These are phyloP conservation scores for Kluyveromyces sp. DNA, from an alignment of 1,139 yeast species.

Conservation along the genomic window DNA sequence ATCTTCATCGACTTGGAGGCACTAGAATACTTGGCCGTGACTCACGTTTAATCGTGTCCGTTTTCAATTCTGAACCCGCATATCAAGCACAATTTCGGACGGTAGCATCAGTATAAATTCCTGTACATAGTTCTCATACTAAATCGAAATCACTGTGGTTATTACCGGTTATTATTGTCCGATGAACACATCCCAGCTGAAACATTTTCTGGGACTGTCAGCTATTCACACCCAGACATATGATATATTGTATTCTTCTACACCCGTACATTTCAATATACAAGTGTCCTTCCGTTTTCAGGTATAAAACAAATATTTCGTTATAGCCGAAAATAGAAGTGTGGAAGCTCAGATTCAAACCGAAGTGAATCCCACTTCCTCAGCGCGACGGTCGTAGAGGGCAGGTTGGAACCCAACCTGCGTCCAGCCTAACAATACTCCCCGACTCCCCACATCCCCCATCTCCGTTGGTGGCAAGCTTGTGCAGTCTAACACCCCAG, in stretches of 20 bases:
- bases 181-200: no score
- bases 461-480: background rate
- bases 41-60: constrained; percentile 12
- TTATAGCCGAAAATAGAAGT: no score
- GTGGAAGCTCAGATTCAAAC: no score
- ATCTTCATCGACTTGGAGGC: constrained; percentile 71
- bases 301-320: background rate
- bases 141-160: no score
- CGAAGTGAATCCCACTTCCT: no score
- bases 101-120: background rate
- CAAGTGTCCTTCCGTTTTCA: background rate
- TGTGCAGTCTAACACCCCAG: background rate
- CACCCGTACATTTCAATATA: constrained; percentile 2
- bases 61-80: no score
- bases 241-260: background rate
- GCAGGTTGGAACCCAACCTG: no score
- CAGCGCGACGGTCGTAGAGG: no score
- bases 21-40: constrained; percentile 45
- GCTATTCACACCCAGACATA: background rate
- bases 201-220: no score
- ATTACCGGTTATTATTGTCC: background rate
- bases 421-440: no score
- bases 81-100: no score
- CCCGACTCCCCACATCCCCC: no score
- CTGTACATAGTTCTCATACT: background rate